Percentiles rank a stretch among this genome's conserved stretches.
Evolutionary conservation across 306 rosid species (phyloP).

Genomic region (Morella rubra): DNA sequence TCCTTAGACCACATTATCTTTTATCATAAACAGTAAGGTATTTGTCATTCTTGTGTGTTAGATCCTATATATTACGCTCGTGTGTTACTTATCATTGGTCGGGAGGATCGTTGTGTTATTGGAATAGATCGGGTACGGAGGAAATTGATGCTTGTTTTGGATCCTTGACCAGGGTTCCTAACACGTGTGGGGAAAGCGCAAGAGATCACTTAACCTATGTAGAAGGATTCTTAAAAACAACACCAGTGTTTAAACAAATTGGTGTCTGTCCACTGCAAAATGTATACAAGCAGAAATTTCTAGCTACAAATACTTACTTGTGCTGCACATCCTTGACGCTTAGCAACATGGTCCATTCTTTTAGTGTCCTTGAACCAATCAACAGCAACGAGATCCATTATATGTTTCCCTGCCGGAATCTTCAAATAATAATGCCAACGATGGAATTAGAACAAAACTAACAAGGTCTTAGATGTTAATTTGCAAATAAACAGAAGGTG

Average conservation of each 20-base stretch:
- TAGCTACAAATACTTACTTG: constrained; percentile 56
- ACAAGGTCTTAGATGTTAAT: constrained; percentile 18
- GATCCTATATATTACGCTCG: too few species aligned
- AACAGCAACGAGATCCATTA: constrained; percentile 95
- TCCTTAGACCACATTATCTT: too few species aligned
- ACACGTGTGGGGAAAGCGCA: background rate
- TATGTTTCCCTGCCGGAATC: constrained; percentile 95
- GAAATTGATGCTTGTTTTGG: too few species aligned
- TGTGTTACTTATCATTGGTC: too few species aligned
- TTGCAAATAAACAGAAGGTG: constrained; percentile 19
- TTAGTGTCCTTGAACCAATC: constrained; percentile 99
- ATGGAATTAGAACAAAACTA: constrained; percentile 33
- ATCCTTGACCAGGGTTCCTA: too few species aligned
- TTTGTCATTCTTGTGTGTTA: too few species aligned
- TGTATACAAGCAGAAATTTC: background rate
- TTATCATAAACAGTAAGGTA: too few species aligned
- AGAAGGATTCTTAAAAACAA: background rate
- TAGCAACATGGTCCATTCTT: constrained; percentile 95
- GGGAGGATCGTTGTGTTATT: too few species aligned
- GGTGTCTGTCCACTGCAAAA: background rate
- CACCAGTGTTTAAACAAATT: background rate
- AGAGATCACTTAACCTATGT: background rate
- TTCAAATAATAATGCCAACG: constrained; percentile 36
- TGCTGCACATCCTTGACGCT: constrained; percentile 93
- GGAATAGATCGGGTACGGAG: too few species aligned